Percentiles rank a stretch among this genome's conserved stretches.
Conservation (phyloP, 208 protist species). For the Acanthamoeba culbertsoni region DNA sequence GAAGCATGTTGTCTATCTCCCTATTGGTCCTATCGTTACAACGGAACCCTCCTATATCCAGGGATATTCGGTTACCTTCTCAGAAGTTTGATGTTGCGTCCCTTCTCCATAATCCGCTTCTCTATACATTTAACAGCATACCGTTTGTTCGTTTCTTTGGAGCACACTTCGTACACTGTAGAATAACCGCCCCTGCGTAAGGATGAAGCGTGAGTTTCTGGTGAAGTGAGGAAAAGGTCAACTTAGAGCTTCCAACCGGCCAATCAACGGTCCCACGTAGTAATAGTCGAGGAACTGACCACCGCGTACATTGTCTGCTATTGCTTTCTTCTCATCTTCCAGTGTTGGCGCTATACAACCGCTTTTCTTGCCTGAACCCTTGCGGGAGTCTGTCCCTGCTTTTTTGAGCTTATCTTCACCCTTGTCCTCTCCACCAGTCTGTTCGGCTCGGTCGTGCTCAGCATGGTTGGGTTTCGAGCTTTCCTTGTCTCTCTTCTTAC, state of each 20-base stretch:
- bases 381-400: no score
- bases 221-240: no score
- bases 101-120: neutral
- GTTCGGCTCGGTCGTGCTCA: no score
- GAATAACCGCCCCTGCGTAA: neutral
- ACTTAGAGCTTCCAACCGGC: no score
- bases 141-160: neutral
- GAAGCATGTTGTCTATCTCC: constrained; percentile 56
- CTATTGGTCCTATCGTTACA: neutral
- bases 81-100: constrained; percentile 37
- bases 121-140: constrained; percentile 5
- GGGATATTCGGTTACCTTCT: neutral
- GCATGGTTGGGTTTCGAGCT: neutral
- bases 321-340: constrained; percentile 7
- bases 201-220: neutral
- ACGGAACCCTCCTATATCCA: no score
- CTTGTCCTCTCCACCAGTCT: no score
- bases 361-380: neutral
- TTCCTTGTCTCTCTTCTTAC: neutral
- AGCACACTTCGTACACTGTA: neutral
- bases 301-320: neutral
- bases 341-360: neutral
- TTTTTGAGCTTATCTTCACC: no score
- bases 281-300: constrained; percentile 46
- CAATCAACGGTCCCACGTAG: neutral